Conservation (phyloP, 768 basidiomycete genomes). For the Ramaria sp. region DNA sequence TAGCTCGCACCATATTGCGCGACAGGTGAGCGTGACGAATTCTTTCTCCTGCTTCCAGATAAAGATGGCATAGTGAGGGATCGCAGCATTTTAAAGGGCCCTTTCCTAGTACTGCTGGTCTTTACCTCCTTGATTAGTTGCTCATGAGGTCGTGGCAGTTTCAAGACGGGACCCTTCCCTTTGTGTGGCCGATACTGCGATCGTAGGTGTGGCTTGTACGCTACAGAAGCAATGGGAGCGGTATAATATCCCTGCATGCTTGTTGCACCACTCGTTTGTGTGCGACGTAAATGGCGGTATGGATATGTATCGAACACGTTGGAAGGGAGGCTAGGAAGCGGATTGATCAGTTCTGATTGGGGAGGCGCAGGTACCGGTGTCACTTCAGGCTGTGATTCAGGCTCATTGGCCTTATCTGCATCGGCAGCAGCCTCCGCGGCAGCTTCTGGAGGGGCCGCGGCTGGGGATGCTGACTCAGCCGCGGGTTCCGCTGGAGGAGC, state of each 20-base stretch:
- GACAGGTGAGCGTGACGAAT: background rate
- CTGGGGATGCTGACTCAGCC: background rate
- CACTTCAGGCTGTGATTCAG: background rate
- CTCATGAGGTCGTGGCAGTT: background rate
- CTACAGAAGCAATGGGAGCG: background rate
- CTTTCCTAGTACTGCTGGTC: background rate
- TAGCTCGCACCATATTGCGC: background rate
- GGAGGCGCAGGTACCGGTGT: background rate
- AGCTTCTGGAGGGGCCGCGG: background rate
- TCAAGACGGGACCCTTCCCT: background rate
- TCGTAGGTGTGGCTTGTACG: background rate
- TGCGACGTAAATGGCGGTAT: constrained; percentile 37
- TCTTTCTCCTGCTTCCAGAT: background rate
- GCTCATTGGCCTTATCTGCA: background rate
- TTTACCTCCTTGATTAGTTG: background rate
- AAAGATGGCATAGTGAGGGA: background rate
- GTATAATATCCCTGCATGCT: background rate
- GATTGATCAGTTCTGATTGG: constrained; percentile 27
- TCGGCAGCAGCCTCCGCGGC: background rate
- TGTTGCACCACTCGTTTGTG: background rate
- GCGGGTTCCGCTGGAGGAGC: background rate
- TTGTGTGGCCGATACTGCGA: background rate
- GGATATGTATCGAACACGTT: constrained; percentile 50
- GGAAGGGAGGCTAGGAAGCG: constrained; percentile 51
- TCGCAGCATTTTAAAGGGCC: background rate